These are phyloP conservation scores for Mycena rosella DNA, from an alignment of 768 basidiomycete species.

Conservation along the genomic window DNA sequence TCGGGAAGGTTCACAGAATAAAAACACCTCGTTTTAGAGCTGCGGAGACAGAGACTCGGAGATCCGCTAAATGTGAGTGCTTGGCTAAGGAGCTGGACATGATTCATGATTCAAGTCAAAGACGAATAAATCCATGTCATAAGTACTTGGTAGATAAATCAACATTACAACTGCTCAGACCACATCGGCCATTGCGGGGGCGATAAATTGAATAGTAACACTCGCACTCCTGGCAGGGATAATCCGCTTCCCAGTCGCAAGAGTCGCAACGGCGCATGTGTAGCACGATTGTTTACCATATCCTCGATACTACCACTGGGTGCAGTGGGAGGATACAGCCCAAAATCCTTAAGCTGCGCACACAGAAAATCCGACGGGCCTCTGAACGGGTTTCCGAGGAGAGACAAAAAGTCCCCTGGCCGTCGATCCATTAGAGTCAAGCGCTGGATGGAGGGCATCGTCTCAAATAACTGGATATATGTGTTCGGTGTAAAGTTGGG, in stretches of 20 bases:
- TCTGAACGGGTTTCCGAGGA: conserved; percentile 9
- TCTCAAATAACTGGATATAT: conserved; percentile 8
- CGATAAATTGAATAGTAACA: conserved; percentile 9
- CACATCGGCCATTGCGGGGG: conserved; percentile 22
- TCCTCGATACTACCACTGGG: background rate
- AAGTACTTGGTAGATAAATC: background rate
- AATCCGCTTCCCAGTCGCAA: conserved; percentile 13
- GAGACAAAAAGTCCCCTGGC: conserved; percentile 10
- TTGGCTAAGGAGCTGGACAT: background rate
- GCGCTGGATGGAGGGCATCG: conserved; percentile 24
- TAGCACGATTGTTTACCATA: conserved; percentile 8
- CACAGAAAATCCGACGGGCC: conserved; percentile 8
- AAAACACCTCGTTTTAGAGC: background rate
- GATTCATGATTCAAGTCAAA: background rate
- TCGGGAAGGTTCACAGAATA: conserved; percentile 16
- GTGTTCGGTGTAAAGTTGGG: conserved; percentile 21
- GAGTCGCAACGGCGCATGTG: conserved; percentile 8
- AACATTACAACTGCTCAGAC: conserved; percentile 6
- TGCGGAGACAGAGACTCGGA: background rate
- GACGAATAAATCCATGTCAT: background rate
- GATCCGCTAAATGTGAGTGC: background rate
- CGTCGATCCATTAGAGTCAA: conserved; percentile 24
- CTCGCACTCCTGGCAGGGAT: conserved; percentile 6
- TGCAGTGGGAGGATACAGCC: conserved; percentile 18
- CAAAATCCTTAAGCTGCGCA: conserved; percentile 14